phyloP scores from a whole-genome alignment of 1,284 basidiomycete genomes.

The Tremellales sp. region DNA sequence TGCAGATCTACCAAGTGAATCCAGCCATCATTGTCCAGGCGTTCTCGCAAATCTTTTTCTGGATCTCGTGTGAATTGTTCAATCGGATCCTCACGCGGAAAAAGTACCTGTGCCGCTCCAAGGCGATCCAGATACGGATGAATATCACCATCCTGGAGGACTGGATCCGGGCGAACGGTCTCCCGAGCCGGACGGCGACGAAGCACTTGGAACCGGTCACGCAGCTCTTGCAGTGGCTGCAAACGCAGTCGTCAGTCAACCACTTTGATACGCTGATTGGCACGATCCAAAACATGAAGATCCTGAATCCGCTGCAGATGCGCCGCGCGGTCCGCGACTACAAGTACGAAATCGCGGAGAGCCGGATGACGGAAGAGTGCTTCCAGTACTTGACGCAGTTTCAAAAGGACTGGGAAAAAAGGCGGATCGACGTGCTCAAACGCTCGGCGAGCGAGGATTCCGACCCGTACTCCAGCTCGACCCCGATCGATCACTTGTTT shows the following conservation, averaged over 20 bases:
- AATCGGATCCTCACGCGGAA: slow-evolving; percentile 87
- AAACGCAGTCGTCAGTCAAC: slow-evolving; percentile 63
- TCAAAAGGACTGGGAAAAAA: slow-evolving; percentile 93
- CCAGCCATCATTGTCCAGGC: slow-evolving; percentile 83
- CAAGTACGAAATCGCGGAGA: slow-evolving; percentile 89
- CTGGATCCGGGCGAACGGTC: slow-evolving; percentile 68
- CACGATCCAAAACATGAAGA: slow-evolving; percentile 80
- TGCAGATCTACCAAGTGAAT: slow-evolving; percentile 86
- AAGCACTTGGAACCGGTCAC: slow-evolving; percentile 76
- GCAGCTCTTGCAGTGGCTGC: slow-evolving; percentile 74
- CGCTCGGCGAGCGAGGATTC: slow-evolving; percentile 9
- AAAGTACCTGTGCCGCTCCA: slow-evolving; percentile 86
- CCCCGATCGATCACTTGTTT: slow-evolving; percentile 69
- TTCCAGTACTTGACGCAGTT: slow-evolving; percentile 86
- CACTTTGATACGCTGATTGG: slow-evolving; percentile 84
- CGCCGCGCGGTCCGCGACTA: slow-evolving; percentile 89
- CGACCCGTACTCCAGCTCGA: slow-evolving; percentile 11
- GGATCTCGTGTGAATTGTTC: slow-evolving; percentile 73
- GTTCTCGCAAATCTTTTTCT: slow-evolving; percentile 74
- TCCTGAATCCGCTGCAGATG: slow-evolving; percentile 92
- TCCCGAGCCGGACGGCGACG: slow-evolving; percentile 72
- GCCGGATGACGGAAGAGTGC: slow-evolving; percentile 89
- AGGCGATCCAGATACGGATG: slow-evolving; percentile 85
- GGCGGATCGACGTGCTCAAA: slow-evolving; percentile 66
- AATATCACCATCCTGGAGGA: slow-evolving; percentile 85